Evolutionary conservation across 352 stramenopile species (phyloP), one percentile per base, ranked within the genome.

Genomic region (Phytophthora vignae): DNA sequence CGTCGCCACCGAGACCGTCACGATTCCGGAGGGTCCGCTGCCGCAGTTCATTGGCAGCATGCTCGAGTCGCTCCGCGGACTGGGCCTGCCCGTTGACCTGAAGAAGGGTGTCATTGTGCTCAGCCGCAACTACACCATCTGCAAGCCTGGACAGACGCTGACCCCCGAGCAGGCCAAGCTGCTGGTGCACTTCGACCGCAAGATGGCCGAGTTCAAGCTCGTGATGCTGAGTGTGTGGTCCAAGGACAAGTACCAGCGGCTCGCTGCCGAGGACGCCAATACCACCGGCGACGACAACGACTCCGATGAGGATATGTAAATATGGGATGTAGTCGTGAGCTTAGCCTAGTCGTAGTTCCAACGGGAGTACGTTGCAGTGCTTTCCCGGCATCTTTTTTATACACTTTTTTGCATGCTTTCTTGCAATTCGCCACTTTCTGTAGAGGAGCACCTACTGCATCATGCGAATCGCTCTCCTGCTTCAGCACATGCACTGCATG

Each of bases 121-220:
- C 19, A 90, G 90, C 71, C 89, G 95, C 55, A 92, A 98, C 74
- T 91, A 97, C 78, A 94, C 87, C 63, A 91, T 99, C 54, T 99
- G 97, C 85, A 98, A 98, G 77, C 71, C 93, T 76, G 97, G 97
- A 48, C 89, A 98, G 74, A 94, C 90, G 29, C 76, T 99, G 11
- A 98, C 87, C 57, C 94, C 97, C 1, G 97, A 99, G 72, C 93
- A 99, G 70, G 98, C 96, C 60, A 99, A 99, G 77, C 84, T 99
- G 60, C 88, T 99, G 44, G 85, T 98, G 53, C 88, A 96, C 79
- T 96, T 96, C 68, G 90, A 96, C 79, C 87, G 78, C 61, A 95
- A 95, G 77, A 92, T 96, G 84, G 86, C 88, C 64, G 83, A 91
- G 67, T 96, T 96, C 67, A 92, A 92, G 81, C 81, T 96, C 11